Evolutionary conservation across 2,329 filamentous ascomycete genomes (phyloP).

Genomic region (Purpureocillium lavendulum): DNA sequence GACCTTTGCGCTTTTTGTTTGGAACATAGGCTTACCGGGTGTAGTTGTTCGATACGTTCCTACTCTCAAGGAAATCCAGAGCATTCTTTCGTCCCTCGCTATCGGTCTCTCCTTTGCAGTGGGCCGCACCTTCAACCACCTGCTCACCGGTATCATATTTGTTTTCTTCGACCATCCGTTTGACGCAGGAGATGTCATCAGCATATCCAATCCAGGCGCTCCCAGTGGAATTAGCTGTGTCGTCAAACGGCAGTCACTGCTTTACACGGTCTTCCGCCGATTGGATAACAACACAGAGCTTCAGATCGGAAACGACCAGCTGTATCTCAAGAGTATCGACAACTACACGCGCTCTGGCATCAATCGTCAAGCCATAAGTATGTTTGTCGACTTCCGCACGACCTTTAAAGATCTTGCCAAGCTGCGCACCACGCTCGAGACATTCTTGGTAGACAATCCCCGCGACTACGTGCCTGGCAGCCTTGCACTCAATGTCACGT

Average conservation of each 20-base stretch:
- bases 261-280: constrained; percentile 25
- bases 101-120: constrained; percentile 62
- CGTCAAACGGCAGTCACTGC: constrained; percentile 21
- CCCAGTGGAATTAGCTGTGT: constrained; percentile 8
- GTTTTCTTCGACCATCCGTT: constrained; percentile 70
- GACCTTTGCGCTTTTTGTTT: background rate
- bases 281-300: constrained; percentile 19
- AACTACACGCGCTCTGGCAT: constrained; percentile 3
- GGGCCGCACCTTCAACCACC: constrained; percentile 62
- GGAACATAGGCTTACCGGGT: no score
- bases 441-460: constrained; percentile 49
- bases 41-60: constrained; percentile 8
- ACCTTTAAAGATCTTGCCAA: constrained; percentile 59
- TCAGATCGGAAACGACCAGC: constrained; percentile 49
- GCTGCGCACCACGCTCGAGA: constrained; percentile 51
- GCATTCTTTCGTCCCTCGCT: constrained; percentile 14
- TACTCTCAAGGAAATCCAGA: constrained; percentile 18
- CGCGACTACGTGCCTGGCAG: constrained; percentile 58
- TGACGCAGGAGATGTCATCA: constrained; percentile 63
- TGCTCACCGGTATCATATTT: constrained; percentile 61
- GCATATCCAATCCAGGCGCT: constrained; percentile 39
- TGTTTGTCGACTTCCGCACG: constrained; percentile 62
- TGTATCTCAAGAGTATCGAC: constrained; percentile 42
- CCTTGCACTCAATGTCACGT: constrained; percentile 56
- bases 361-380: constrained; percentile 52